Percentiles rank a stretch among this genome's conserved stretches.
phyloP scores from a whole-genome alignment of 1,139 yeast species.

The Suhomyces guaymorum region DNA sequence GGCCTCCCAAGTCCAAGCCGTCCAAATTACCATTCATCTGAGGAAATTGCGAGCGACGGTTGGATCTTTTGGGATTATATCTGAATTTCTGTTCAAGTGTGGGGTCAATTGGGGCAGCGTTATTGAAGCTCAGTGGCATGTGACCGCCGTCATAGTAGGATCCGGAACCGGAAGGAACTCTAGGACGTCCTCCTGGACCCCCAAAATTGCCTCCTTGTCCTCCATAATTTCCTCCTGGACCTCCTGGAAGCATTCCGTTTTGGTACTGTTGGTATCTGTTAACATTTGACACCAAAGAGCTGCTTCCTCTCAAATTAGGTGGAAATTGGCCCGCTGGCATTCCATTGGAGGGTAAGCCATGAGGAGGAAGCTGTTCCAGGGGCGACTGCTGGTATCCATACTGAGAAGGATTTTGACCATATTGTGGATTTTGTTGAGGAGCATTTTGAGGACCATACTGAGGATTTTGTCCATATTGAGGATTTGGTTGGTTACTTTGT shows the following conservation, averaged over 20 bases:
- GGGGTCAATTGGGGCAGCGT: constrained; percentile 34
- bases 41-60: constrained; percentile 42
- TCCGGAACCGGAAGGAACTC: constrained; percentile 21
- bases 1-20: constrained; percentile 49
- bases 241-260: constrained; percentile 10
- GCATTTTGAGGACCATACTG: constrained; percentile 6
- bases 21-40: constrained; percentile 33
- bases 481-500: constrained; percentile 5
- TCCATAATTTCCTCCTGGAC: constrained; percentile 3
- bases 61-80: constrained; percentile 30
- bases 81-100: constrained; percentile 28
- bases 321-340: constrained; percentile 33
- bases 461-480: no score
- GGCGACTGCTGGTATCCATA: constrained; percentile 17
- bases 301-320: constrained; percentile 24
- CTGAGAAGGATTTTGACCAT: no score
- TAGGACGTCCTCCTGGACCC: constrained; percentile 12
- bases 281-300: constrained; percentile 17
- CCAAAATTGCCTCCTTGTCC: no score
- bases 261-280: constrained; percentile 19
- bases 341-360: constrained; percentile 40
- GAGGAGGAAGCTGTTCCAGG: constrained; percentile 37
- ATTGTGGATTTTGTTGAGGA: constrained; percentile 4
- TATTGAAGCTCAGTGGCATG: constrained; percentile 17
- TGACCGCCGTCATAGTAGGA: constrained; percentile 16